Base-by-base conservation (phyloP, 768 basidiomycete species). In the Lactarius tabidus region DNA sequence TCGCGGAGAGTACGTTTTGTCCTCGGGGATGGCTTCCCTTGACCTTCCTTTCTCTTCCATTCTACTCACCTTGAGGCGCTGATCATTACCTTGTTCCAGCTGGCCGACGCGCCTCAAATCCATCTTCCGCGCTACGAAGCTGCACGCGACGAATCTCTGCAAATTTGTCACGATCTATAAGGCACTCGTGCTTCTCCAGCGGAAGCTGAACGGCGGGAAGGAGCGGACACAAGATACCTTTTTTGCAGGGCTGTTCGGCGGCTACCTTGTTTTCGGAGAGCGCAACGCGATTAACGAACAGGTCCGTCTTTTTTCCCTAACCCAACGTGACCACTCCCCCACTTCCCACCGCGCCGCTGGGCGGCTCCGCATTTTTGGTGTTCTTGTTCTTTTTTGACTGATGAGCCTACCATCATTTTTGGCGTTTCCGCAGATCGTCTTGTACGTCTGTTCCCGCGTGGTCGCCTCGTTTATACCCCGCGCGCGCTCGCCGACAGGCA, bases 121-220 rank as follows among this genome's bases (percentile, higher is more conserved):
- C 63, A 93, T 99, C 67, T 90, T 85, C 74, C 83, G 83, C 36
- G 89, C 95, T 17, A 98, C 97, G 4, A 90, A 85, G 73, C 89
- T 92, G 61, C 96, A 98, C 76, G 92, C 95, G 14, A 73, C 89
- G 67, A 97, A 95, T 74, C 85, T 99, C 33, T 93, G 93, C 48
- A 91, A 91, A 77, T 99, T 98, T 72, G 97, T 97, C 38, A 84
- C 94, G 14, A 74, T 97, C 52, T 98, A 98, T 87, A 99, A 98
- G 81, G 77, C 85, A 9, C 75, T 93, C 48, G 76, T 98, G 59
- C 78, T 98, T 38, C 67, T 96, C 17, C 97, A 98, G 80, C 86
- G 83, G 76, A 91, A 84, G 74, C 72, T 80, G 43, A 93, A 93
- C 74, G 82, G 85, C 18, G 94, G 93, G 17, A 96, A 95, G 77